Evolutionary conservation across 23 red algal genomes (phyloP).

Genomic region (Gracilaria domingensis): DNA sequence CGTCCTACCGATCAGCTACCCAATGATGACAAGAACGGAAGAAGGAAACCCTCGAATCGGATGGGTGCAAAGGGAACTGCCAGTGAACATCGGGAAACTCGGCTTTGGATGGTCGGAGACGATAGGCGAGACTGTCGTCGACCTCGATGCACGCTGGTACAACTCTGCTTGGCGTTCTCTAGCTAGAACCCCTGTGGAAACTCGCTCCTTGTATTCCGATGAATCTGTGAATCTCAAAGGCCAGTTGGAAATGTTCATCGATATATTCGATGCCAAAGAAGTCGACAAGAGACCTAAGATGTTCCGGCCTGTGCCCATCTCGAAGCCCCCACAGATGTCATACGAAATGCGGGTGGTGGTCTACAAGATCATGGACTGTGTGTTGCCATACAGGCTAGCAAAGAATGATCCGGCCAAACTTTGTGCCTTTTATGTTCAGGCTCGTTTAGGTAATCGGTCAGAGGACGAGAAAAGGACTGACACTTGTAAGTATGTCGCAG

Average conservation of each 20-base stretch:
- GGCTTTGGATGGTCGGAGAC: conserved; percentile 83
- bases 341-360: conserved; percentile 79
- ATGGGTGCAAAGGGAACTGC: conserved; percentile 62
- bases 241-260: conserved; percentile 86
- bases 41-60: conserved; percentile 57
- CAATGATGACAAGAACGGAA: conserved; percentile 44
- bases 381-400: conserved; percentile 63
- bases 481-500: conserved; percentile 74
- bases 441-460: conserved; percentile 70
- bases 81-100: conserved; percentile 78
- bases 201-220: conserved; percentile 73
- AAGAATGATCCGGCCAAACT: conserved; percentile 60
- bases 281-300: conserved; percentile 71
- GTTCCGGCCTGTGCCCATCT: conserved; percentile 66
- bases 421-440: conserved; percentile 68
- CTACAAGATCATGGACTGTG: conserved; percentile 77
- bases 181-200: conserved; percentile 79
- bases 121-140: conserved; percentile 93
- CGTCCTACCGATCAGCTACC: conserved; percentile 71
- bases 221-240: conserved; percentile 80
- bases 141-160: conserved; percentile 93
- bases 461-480: conserved; percentile 69
- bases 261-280: conserved; percentile 88
- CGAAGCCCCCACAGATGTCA: conserved; percentile 43
- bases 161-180: conserved; percentile 85